Evolutionary conservation across 257 asterid species (phyloP), one percentile per base, ranked within the genome.

Genomic region (Ilex asprella): DNA sequence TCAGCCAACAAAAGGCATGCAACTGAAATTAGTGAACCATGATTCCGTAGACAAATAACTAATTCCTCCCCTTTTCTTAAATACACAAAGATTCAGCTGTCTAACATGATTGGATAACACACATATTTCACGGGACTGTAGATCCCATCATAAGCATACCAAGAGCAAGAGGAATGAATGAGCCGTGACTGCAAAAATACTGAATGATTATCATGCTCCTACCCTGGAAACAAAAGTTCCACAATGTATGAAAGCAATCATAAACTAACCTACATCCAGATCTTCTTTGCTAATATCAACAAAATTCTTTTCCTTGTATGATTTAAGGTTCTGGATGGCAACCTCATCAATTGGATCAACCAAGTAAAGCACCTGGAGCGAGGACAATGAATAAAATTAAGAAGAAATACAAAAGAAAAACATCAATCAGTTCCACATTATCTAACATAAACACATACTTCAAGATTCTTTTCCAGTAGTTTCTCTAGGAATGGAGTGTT

Each of bases 281-380:
- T 93, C 99, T 76, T 93, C 99, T 76, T 93, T 93, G 76, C 89
- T 85, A 70, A 93, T 89, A 85, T 89, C 99, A 68, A 86, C 80
- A 66, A 93, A 89, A 58, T 85, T 79, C 81, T 89, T 89, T 44
- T 93, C 99, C 82, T 87, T 86, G 72, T 76, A 93, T 3, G 86
- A 73, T 83, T 93, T 89, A 67, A 93, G 86, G 70, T 84, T 87
- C 65, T 93, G 97, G 73, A 93, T 67, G 12, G 99, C 94, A 67
- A 93, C 82, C 84, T 93, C 99, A 6, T 93, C 99, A 60, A 93
- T 85, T 50, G 99, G 94, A 74, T 93, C 97, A 70, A 93, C 97
- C 59, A 93, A 81, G 76, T 85, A 89, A 58, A 93, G 81, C 50
- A 89, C 99, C 99, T 91, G 74, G 73, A 78, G 41, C 31, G 49